Evolutionary conservation across 352 stramenopile genomes (phyloP), one percentile per base, ranked within the genome.

Genomic region (Globisporangium irregulare): DNA sequence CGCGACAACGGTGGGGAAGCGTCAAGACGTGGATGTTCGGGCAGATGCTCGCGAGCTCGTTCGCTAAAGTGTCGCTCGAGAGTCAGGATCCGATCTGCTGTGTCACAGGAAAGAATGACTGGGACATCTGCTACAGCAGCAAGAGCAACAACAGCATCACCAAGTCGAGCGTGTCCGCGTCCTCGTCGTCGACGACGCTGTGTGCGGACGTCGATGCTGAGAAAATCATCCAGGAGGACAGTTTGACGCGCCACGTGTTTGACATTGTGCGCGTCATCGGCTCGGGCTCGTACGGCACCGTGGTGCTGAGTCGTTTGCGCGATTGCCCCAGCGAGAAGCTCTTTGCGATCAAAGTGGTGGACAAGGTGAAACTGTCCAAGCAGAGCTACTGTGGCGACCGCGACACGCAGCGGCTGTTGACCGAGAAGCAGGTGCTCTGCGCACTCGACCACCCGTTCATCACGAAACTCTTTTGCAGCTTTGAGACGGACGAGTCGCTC

Each of bases 341-440:
- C 4, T 87, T 91, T 56, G 86, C 86, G 25, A 79, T 92, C 59
- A 94, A 94, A 54, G 78, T 92, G 43, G 81, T 94, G 64, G 77
- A 87, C 75, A 94, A 94, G 75, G 77, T 72, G 48, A 91, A 92
- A 68, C 67, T 93, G 6, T 64, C 70, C 62, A 59, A 32, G 38
- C 73, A 55, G 50, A 68, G 74, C 20, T 61, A 53, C 53, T 58
- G 64, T 8, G 73, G 67, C 10, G 74, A 74, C 22, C 73, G 77
- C 25, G 84, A 94, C 51, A 76, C 78, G n/a, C 73, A 73, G 34
- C 84, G 86, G 14, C 73, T 99, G 7, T 81, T 98, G 60, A 98
- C 97, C 56, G 98, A 99, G 80, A 98, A 98, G 81, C 94, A 98
- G 62, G 98, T 99, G 72, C 92, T 99, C 62, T 90, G 91, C 36